Evolutionary conservation across 257 asterid species (phyloP).

Genomic region (Ajuga chamaepitys): DNA sequence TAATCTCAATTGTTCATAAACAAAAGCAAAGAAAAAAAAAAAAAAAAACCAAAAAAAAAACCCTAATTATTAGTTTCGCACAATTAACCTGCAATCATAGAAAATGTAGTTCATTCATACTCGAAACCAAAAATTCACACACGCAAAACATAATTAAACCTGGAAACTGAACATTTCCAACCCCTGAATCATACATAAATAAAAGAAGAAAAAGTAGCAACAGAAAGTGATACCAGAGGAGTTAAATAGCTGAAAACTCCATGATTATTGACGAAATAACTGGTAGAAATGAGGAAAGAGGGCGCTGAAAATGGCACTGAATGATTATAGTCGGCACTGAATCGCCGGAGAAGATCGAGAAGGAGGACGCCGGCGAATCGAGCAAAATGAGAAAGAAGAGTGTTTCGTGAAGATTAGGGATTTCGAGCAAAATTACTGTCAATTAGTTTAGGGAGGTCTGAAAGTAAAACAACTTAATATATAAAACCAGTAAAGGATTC

Average conservation of each 20-base stretch:
- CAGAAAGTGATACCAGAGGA: slow-evolving; percentile 9
- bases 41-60: background rate
- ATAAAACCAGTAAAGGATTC: no score
- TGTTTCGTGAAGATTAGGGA: no score
- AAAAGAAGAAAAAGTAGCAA: background rate
- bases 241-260: slow-evolving; percentile 1
- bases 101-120: slow-evolving; percentile 13
- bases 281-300: slow-evolving; percentile 12
- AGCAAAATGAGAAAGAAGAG: no score
- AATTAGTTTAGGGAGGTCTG: no score
- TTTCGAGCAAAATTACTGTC: no score
- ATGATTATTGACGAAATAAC: slow-evolving; percentile 2
- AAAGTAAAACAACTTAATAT: no score
- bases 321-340: no score
- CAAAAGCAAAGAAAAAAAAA: no score
- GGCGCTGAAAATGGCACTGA: slow-evolving; percentile 32
- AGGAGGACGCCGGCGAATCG: no score
- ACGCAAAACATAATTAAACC: background rate
- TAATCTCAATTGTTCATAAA: background rate
- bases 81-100: background rate
- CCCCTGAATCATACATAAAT: background rate
- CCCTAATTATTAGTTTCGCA: slow-evolving; percentile 3
- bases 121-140: background rate
- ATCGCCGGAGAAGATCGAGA: no score
- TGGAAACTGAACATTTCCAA: background rate